phyloP scores from a whole-genome alignment of 225 moss, liverwort and hornwort genomes.

The Antitrichia curtipendula region DNA sequence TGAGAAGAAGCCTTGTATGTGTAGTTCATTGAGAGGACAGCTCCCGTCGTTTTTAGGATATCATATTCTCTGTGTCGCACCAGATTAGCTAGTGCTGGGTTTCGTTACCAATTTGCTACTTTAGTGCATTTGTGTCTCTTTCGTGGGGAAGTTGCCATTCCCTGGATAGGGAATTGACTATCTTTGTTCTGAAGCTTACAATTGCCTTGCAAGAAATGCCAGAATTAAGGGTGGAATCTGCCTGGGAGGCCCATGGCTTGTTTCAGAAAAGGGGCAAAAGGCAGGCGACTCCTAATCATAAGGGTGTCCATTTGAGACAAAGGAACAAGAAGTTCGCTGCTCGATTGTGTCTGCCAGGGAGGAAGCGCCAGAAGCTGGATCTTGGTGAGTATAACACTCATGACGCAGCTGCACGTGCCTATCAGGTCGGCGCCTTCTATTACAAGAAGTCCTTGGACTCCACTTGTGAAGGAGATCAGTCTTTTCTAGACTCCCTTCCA shows the following conservation, averaged over 20 bases:
- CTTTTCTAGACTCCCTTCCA: not conserved
- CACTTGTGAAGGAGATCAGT: not conserved
- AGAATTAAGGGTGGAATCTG: not conserved
- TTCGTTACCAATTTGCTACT: not conserved
- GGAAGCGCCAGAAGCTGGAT: not conserved
- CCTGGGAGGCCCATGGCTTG: not conserved
- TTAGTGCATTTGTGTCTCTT: not conserved
- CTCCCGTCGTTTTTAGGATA: not conserved
- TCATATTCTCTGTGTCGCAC: not conserved
- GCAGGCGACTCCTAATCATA: not conserved
- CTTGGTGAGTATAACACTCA: constrained; percentile 1
- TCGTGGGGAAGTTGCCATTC: not conserved
- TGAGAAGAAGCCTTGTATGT: not conserved
- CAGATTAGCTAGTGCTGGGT: not conserved
- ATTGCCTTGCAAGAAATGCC: not conserved
- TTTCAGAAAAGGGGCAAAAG: not conserved
- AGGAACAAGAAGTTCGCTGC: not conserved
- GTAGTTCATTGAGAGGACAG: not conserved
- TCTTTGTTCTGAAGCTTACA: not conserved
- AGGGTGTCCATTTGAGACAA: not conserved
- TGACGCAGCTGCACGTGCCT: not conserved
- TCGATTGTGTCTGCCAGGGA: constrained; percentile 4
- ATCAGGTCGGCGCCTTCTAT: constrained; percentile 4
- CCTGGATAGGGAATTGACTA: not conserved
- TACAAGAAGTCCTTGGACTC: not conserved